Conservation (phyloP, 768 basidiomycete genomes). For the Lactarius akahatsu region DNA sequence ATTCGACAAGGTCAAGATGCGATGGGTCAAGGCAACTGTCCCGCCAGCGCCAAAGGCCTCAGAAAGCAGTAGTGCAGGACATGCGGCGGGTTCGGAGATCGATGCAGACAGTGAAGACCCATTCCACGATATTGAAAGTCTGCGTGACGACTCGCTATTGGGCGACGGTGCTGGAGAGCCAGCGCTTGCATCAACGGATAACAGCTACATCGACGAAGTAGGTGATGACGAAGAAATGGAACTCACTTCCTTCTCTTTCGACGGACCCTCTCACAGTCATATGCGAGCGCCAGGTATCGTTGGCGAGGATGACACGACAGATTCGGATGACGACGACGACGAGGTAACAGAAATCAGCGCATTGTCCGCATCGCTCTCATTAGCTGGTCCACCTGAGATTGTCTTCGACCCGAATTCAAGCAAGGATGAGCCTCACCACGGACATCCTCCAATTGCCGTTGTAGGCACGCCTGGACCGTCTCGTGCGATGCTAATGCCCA, state of each 20-base stretch:
- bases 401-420: constrained; percentile 22
- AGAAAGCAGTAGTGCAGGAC: constrained; percentile 35
- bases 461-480: constrained; percentile 16
- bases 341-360: constrained; percentile 32
- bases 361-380: constrained; percentile 27
- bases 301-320: constrained; percentile 41
- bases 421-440: constrained; percentile 22
- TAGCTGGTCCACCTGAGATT: constrained; percentile 20
- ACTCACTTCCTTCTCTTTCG: constrained; percentile 71
- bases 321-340: constrained; percentile 37
- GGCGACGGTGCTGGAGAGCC: constrained; percentile 24
- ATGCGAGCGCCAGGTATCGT: constrained; percentile 31
- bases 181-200: constrained; percentile 22
- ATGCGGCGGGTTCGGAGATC: constrained; percentile 38
- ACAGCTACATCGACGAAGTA: constrained; percentile 45
- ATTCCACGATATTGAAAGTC: constrained; percentile 88
- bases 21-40: constrained; percentile 72
- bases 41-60: constrained; percentile 32
- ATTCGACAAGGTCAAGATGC: constrained; percentile 79
- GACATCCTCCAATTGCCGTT: constrained; percentile 23
- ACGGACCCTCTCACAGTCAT: constrained; percentile 54
- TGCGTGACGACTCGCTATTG: constrained; percentile 48
- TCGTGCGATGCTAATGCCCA: constrained; percentile 34
- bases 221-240: constrained; percentile 69
- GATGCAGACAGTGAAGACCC: constrained; percentile 76